Base-by-base conservation (phyloP, 2,329 filamentous ascomycete species). In the Rhytidhysteron rufulum region DNA sequence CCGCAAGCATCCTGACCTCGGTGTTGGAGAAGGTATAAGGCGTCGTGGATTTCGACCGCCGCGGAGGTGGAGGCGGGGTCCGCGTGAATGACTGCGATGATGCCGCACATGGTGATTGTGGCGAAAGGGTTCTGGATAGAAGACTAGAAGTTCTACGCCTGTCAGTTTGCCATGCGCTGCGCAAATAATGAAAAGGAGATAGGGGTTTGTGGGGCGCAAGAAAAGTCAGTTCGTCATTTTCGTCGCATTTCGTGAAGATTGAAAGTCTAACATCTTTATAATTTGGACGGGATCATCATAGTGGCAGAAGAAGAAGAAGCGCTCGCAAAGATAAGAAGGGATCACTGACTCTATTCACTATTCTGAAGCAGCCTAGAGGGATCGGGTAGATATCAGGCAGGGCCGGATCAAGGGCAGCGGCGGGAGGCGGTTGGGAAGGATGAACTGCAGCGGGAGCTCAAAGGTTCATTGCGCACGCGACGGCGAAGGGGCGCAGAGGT, bases 1-100 rank as follows among this genome's bases (percentile, higher is more conserved):
- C 89, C 89, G 40, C 83, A 86, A 36, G 89, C 89, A 82, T 95
- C 89, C 65, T 94, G 88, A 39, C 88, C 87, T 57, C 86, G 79
- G 62, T 89, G 67, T 48, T 68, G 48, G 31, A 58, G 57, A 36
- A 56, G 57, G 33, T 57, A 55, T 1, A 55, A 41, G 11, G 35
- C 35, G 55, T 69, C 67, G 48, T 70, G 67, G n/a, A 69, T 63
- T 46, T 70, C 67, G 35, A 67, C 61, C 47, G 62, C 73, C 49
- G 55, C 67, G 17, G 53, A 49, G 18, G 43, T 48, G 22, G 50
- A 64, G 44, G 62, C 57, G 43, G 62, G 60, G 43, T 70, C 66
- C 31, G 58, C 65, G 45, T 73, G 66, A 48, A 74, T 74, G 33
- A 72, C 66, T 18, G 68, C 72, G 49, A 74, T 69, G 49, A 75